Evolutionary conservation across 345 rosid genomes (phyloP).

Genomic region (Microcos paniculata): DNA sequence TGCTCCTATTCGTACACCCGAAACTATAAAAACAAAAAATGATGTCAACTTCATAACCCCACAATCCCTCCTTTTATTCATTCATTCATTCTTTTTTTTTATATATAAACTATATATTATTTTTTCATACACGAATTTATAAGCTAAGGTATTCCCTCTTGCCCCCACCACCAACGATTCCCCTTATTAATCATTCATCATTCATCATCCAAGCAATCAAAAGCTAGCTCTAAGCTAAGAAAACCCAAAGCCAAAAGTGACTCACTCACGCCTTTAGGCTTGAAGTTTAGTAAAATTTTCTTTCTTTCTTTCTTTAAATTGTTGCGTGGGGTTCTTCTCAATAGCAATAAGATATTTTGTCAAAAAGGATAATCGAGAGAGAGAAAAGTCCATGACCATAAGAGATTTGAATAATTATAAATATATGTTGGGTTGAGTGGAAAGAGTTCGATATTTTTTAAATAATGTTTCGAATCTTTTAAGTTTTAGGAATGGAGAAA

Average conservation of each 20-base stretch:
- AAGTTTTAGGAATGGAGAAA: no score
- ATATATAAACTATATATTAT: neutral
- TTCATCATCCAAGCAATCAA: neutral
- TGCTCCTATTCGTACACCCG: neutral
- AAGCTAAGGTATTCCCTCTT: no score
- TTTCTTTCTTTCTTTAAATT: neutral
- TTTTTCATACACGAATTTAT: no score
- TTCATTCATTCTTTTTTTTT: neutral
- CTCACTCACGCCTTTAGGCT: neutral
- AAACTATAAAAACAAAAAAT: slow-evolving; percentile 15
- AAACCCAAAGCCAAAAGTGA: neutral
- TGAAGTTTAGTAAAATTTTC: neutral
- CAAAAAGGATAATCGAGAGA: no score
- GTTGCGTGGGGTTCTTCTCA: neutral
- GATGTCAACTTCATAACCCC: slow-evolving; percentile 28
- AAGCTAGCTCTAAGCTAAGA: neutral
- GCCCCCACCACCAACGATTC: slow-evolving; percentile 32
- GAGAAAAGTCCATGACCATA: neutral
- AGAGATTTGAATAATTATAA: no score
- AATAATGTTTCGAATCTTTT: no score
- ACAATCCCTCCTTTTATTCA: neutral
- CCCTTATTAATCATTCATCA: slow-evolving; percentile 10
- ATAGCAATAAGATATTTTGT: neutral
- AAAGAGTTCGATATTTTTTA: no score
- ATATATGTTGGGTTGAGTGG: no score